These are phyloP conservation scores for Trypanosoma brucei DNA, from an alignment of 208 protist genomes.

Conservation along the genomic window DNA sequence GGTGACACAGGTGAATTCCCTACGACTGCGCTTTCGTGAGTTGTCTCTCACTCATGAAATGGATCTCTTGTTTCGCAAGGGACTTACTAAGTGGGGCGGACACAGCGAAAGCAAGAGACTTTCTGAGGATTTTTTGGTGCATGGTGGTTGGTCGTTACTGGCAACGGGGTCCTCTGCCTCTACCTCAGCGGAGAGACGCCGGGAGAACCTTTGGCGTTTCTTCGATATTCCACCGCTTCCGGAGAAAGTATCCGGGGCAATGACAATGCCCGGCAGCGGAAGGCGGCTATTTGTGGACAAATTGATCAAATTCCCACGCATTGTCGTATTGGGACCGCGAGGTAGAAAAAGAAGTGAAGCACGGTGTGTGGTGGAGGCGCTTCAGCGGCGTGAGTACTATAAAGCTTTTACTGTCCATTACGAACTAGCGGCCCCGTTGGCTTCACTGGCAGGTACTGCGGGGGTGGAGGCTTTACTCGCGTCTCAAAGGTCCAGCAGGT, in stretches of 20 bases:
- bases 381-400: slow-evolving; percentile 50
- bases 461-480: neutral
- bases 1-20: slow-evolving; percentile 57
- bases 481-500: neutral
- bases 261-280: neutral
- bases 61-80: slow-evolving; percentile 44
- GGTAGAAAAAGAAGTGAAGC: slow-evolving; percentile 28
- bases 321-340: slow-evolving; percentile 56
- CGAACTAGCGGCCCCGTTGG: slow-evolving; percentile 1
- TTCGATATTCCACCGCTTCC: slow-evolving; percentile 16
- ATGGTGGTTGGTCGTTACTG: too few relatives aligned
- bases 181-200: neutral
- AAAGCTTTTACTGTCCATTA: slow-evolving; percentile 30
- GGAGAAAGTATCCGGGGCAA: neutral
- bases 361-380: slow-evolving; percentile 25
- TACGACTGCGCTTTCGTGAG: slow-evolving; percentile 64
- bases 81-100: neutral
- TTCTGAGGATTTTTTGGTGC: too few relatives aligned
- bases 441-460: neutral
- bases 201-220: slow-evolving; percentile 15
- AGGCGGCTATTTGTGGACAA: slow-evolving; percentile 9
- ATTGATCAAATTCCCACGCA: slow-evolving; percentile 62
- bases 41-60: slow-evolving; percentile 58
- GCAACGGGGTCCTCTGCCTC: neutral
- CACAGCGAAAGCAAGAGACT: too few relatives aligned